Percentiles rank a stretch among this genome's conserved stretches.
These are phyloP conservation scores for Raphanus sativus DNA, from an alignment of 345 rosid genomes.

Conservation along the genomic window DNA sequence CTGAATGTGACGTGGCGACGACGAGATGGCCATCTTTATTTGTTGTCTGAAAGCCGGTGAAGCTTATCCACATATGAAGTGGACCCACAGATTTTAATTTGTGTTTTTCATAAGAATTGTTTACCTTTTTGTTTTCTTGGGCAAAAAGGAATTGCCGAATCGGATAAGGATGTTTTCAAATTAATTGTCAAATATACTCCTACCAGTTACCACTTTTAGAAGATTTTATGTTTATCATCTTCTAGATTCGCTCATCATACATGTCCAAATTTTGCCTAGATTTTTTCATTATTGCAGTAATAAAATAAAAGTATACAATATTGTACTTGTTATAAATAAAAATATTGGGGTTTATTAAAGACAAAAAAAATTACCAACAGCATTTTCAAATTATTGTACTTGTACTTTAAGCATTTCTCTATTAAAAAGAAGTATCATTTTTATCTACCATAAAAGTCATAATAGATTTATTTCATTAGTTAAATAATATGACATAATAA, in stretches of 20 bases:
- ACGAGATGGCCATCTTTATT: conserved; percentile 23
- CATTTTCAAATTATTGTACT: background rate
- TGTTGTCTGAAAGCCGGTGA: conserved; percentile 7
- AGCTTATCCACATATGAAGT: conserved; percentile 18
- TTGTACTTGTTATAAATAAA: background rate
- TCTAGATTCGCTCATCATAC: conserved; percentile 17
- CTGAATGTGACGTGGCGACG: conserved; percentile 36
- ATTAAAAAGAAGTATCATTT: no score
- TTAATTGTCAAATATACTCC: conserved; percentile 6
- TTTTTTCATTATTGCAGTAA: conserved; percentile 15
- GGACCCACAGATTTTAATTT: conserved; percentile 10
- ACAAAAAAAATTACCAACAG: background rate
- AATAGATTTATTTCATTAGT: no score
- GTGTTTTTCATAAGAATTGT: background rate
- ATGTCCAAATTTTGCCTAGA: background rate
- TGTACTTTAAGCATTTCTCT: background rate
- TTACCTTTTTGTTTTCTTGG: background rate
- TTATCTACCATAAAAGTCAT: no score
- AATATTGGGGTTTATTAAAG: background rate
- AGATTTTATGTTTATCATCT: conserved; percentile 28
- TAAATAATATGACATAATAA: no score
- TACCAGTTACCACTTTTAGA: conserved; percentile 19
- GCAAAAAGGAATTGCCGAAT: background rate
- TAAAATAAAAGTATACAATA: no score
- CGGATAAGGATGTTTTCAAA: background rate